Evolutionary conservation across 306 rosid species (phyloP), one percentile per base, ranked within the genome.

Genomic region (Arachis hypogaea): DNA sequence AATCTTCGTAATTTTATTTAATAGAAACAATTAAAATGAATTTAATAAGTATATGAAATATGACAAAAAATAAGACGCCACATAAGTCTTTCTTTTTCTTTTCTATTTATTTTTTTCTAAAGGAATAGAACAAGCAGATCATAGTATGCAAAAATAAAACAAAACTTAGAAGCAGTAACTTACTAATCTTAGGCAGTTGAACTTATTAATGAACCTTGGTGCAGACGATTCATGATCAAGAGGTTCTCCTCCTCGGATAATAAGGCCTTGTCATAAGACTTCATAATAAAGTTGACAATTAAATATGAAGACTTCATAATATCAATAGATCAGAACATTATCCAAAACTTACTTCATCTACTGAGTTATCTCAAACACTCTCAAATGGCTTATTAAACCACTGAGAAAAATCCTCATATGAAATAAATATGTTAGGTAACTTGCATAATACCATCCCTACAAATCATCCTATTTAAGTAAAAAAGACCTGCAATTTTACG

Each of bases 181-280:
- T 75, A 38, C 62, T 51, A 59, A 73, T 63, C 66, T 33, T 59
- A 59, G 47, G 58, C 14, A 51, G 63, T 59, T 62, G 7, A 49
- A 71, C 22, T 51, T n/a, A 59, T 64, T 77, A 66, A 50, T 9
- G 77, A 65, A 95, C 99, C 99, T 95, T 95, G 99, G 82, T 95
- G 99, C 69, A 95, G 90, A 68, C 99, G 97, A 78, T 95, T 95
- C 63, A 95, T 95, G 90, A 95, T 88, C 92, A 95, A 86, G 73
- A 95, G 98, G 89, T 95, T 95, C 78, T 95, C 99, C 86, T 95
- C 99, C 84, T 95, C 99, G 4, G 99, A 95, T 52, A 95, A 85
- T 72, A 92, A 87, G 80, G 97, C 99, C 97, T 95, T 46, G 50
- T 86, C 62, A 79, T 18, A 73, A 74, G 69, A 40, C 49, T 9